These are phyloP conservation scores for Prunus yedoensis DNA, from an alignment of 331 rosid genomes.

Conservation along the genomic window DNA sequence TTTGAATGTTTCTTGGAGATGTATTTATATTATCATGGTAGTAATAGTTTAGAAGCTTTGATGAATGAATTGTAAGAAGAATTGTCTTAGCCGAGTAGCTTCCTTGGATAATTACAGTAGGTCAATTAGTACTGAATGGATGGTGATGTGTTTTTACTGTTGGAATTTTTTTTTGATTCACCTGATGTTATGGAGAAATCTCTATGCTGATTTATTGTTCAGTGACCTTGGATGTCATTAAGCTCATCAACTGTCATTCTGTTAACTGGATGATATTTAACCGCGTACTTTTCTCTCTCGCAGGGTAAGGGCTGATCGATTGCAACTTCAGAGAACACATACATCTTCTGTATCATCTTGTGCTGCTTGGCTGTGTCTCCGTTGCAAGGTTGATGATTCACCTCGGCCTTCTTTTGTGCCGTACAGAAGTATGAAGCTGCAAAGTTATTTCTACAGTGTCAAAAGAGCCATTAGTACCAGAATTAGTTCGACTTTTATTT, in stretches of 20 bases:
- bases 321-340: slow-evolving; percentile 15
- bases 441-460: slow-evolving; percentile 12
- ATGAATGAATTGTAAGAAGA: no score
- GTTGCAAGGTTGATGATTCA: slow-evolving; percentile 25
- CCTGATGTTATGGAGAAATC: no score
- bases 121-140: no score
- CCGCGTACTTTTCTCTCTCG: background rate
- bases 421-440: slow-evolving; percentile 11
- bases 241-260: background rate
- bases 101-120: no score
- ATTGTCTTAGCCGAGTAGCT: no score
- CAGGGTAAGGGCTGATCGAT: slow-evolving; percentile 47
- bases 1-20: no score
- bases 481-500: no score
- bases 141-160: no score
- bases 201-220: background rate
- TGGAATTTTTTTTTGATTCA: no score
- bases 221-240: background rate
- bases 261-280: background rate
- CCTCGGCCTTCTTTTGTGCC: slow-evolving; percentile 13
- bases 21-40: no score
- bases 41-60: no score
- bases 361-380: slow-evolving; percentile 34
- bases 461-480: no score
- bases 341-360: slow-evolving; percentile 10